Conservation (phyloP, 805 yeast species). For the Candida khao-thaluensis region DNA sequence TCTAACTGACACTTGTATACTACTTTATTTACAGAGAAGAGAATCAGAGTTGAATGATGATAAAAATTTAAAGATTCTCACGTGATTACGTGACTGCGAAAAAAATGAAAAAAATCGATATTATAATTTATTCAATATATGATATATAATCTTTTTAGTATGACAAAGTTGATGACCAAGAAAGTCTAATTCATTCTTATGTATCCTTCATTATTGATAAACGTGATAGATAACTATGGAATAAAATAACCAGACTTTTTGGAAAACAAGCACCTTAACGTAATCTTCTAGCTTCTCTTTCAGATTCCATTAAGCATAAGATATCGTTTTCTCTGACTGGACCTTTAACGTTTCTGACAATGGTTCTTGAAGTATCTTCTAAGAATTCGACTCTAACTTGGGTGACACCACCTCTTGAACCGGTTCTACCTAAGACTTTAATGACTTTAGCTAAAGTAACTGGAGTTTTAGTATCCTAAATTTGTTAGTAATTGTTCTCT, state of each 20-base stretch:
- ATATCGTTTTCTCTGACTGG: constrained; percentile 74
- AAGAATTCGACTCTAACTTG: constrained; percentile 51
- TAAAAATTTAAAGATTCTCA: too few relatives aligned
- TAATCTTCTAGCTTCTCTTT: constrained; percentile 98
- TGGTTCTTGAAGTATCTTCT: constrained; percentile 48
- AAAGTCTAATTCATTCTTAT: neutral
- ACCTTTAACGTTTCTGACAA: constrained; percentile 51
- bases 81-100: constrained; percentile 12
- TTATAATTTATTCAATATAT: constrained; percentile 7
- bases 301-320: constrained; percentile 99
- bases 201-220: constrained; percentile 2
- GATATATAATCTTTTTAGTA: constrained; percentile 5
- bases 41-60: too few relatives aligned
- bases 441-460: constrained; percentile 99
- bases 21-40: too few relatives aligned
- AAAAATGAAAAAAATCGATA: neutral
- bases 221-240: constrained; percentile 4
- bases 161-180: constrained; percentile 2
- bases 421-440: constrained; percentile 99
- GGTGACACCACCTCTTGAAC: constrained; percentile 96
- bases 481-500: constrained; percentile 14
- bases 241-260: constrained; percentile 6
- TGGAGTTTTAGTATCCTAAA: constrained; percentile 61
- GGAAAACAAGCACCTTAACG: constrained; percentile 47
- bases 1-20: too few relatives aligned